Evolutionary conservation across 2,329 filamentous ascomycete species (phyloP).

Genomic region (Podosphaera fusca): DNA sequence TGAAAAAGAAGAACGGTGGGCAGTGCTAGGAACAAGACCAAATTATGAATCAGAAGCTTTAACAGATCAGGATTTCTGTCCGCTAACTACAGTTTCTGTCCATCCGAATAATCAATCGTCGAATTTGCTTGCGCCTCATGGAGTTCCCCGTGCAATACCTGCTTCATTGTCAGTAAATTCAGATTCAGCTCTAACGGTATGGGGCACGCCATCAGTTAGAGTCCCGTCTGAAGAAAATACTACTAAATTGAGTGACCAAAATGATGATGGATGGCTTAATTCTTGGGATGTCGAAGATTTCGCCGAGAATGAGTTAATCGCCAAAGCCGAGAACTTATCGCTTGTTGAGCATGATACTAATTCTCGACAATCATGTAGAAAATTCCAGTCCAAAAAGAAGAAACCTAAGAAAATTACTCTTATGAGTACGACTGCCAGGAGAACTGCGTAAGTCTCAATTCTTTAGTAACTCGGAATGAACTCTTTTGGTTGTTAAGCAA

Average conservation of each 20-base stretch:
- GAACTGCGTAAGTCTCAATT: slow-evolving; percentile 16
- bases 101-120: slow-evolving; percentile 24
- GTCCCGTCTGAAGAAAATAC: slow-evolving; percentile 31
- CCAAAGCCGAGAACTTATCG: slow-evolving; percentile 33
- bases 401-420: slow-evolving; percentile 51
- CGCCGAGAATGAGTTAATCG: slow-evolving; percentile 33
- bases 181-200: slow-evolving; percentile 55
- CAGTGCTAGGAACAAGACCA: slow-evolving; percentile 30
- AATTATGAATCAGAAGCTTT: slow-evolving; percentile 25
- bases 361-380: slow-evolving; percentile 1
- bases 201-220: slow-evolving; percentile 58
- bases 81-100: slow-evolving; percentile 29
- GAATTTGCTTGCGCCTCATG: slow-evolving; percentile 29
- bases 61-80: slow-evolving; percentile 36
- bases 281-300: slow-evolving; percentile 60
- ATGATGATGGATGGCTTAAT: slow-evolving; percentile 68
- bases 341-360: slow-evolving; percentile 15
- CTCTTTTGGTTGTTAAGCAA: neutral
- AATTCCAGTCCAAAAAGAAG: slow-evolving; percentile 32
- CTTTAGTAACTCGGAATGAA: neutral
- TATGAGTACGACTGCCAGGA: slow-evolving; percentile 35
- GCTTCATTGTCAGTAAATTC: slow-evolving; percentile 67
- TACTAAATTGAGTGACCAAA: slow-evolving; percentile 14
- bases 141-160: slow-evolving; percentile 41
- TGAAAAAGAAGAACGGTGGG: slow-evolving; percentile 41